A percentile compares a stretch with the other conserved stretches of the same genome.
Conservation (phyloP, 805 yeast genomes). For the Teunomyces pallodes region DNA sequence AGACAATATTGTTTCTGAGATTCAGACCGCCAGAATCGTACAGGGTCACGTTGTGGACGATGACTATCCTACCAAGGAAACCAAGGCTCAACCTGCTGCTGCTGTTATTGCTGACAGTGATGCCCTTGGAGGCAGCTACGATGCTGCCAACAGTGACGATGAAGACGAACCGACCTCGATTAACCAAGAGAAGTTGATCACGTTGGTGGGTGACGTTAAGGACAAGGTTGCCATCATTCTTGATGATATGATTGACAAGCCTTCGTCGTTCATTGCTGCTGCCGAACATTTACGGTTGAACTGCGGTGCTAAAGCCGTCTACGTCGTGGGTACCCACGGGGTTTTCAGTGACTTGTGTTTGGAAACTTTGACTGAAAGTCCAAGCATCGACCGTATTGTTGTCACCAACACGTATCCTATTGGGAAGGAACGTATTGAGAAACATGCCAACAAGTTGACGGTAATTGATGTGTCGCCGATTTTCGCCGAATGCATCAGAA, state of each 20-base stretch:
- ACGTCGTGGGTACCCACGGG: slow-evolving; percentile 94
- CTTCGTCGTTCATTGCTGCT: slow-evolving; percentile 90
- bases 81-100: slow-evolving; percentile 5
- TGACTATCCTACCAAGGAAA: slow-evolving; percentile 44
- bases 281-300: slow-evolving; percentile 95
- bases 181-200: slow-evolving; percentile 80
- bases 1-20: slow-evolving; percentile 68
- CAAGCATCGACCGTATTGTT: slow-evolving; percentile 85
- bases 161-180: slow-evolving; percentile 70
- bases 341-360: slow-evolving; percentile 85
- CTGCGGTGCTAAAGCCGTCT: slow-evolving; percentile 93
- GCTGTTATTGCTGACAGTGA: slow-evolving; percentile 34
- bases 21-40: slow-evolving; percentile 94
- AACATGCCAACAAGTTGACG: slow-evolving; percentile 61
- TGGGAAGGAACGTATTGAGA: slow-evolving; percentile 53
- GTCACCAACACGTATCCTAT: slow-evolving; percentile 97
- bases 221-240: slow-evolving; percentile 88
- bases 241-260: slow-evolving; percentile 97
- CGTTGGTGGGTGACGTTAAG: slow-evolving; percentile 94
- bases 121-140: slow-evolving; percentile 79
- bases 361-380: slow-evolving; percentile 71
- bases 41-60: slow-evolving; percentile 97
- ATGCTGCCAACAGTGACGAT: slow-evolving; percentile 79
- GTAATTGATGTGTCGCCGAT: slow-evolving; percentile 93
- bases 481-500: slow-evolving; percentile 96